These are phyloP conservation scores for Guillardia theta DNA, from an alignment of 78 protist genomes.

Conservation along the genomic window DNA sequence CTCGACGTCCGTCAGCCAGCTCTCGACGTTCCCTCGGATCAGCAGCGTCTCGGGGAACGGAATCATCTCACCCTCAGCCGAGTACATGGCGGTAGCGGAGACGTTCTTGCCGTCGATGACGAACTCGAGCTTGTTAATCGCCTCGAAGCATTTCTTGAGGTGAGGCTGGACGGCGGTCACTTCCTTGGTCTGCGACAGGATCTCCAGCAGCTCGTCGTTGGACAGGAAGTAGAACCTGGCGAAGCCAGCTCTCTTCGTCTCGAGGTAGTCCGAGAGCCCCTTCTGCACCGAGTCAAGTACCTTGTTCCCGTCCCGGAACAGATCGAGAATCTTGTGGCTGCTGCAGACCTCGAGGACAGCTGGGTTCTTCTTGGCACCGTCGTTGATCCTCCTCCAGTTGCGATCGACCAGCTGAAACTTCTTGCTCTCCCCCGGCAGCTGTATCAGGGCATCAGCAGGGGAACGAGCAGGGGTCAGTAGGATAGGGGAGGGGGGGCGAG, in stretches of 20 bases:
- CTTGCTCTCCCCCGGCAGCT: not conserved
- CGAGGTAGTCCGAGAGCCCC: slow-evolving; percentile 68
- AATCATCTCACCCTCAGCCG: not conserved
- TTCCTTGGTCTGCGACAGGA: slow-evolving; percentile 66
- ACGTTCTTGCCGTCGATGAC: not conserved
- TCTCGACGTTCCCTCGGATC: slow-evolving; percentile 55
- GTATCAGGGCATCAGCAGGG: too few species aligned
- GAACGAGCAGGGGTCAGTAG: not conserved
- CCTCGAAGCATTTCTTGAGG: slow-evolving; percentile 59
- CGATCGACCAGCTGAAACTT: slow-evolving; percentile 57
- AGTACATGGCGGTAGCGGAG: not conserved
- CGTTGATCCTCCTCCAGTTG: slow-evolving; percentile 57
- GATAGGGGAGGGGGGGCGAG: too few species aligned
- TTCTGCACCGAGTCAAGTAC: slow-evolving; percentile 64
- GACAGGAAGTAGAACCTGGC: slow-evolving; percentile 79
- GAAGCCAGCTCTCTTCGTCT: slow-evolving; percentile 70
- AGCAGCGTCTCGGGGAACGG: not conserved
- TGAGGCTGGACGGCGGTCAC: slow-evolving; percentile 81
- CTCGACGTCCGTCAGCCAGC: slow-evolving; percentile 57
- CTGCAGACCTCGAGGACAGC: slow-evolving; percentile 46
- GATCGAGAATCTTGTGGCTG: not conserved
- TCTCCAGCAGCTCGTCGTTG: slow-evolving; percentile 73
- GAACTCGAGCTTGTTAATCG: slow-evolving; percentile 19
- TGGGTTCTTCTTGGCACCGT: slow-evolving; percentile 41
- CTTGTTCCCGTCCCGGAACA: slow-evolving; percentile 40